These are phyloP conservation scores for Alnus rubra DNA, from an alignment of 306 rosid species.

Conservation along the genomic window DNA sequence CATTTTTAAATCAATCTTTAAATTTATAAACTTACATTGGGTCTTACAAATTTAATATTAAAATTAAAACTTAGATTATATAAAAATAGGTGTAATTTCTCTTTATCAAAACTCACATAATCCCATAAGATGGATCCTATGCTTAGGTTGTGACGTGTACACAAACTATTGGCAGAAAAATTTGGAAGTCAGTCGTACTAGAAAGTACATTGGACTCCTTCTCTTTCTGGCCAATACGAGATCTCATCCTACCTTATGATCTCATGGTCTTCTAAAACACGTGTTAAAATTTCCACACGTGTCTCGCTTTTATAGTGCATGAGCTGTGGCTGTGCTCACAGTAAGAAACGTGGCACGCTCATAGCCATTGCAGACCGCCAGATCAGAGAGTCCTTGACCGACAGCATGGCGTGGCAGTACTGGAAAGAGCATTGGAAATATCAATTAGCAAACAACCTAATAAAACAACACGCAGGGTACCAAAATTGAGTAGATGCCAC, in stretches of 20 bases:
- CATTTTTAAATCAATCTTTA: too few species aligned
- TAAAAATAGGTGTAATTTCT: too few species aligned
- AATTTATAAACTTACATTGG: too few species aligned
- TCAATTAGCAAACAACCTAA: background rate
- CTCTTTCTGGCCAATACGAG: background rate
- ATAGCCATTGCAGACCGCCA: too few species aligned
- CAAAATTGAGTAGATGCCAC: slow-evolving; percentile 46
- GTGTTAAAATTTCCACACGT: background rate
- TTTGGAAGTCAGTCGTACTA: background rate
- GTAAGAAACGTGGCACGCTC: background rate
- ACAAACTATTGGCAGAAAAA: background rate
- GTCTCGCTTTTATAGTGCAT: background rate
- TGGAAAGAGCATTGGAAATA: background rate
- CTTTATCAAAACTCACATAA: too few species aligned
- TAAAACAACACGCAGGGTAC: slow-evolving; percentile 1
- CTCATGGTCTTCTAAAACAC: background rate
- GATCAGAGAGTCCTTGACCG: background rate
- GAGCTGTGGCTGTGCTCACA: too few species aligned
- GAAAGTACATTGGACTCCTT: background rate
- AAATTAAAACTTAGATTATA: too few species aligned
- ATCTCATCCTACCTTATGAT: too few species aligned
- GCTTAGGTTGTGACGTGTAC: slow-evolving; percentile 30
- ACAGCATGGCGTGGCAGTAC: background rate
- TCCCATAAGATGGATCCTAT: too few species aligned
- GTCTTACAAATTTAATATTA: too few species aligned